These are phyloP conservation scores for Leersia perrieri DNA, from an alignment of 176 grass and related monocot species.

Conservation along the genomic window DNA sequence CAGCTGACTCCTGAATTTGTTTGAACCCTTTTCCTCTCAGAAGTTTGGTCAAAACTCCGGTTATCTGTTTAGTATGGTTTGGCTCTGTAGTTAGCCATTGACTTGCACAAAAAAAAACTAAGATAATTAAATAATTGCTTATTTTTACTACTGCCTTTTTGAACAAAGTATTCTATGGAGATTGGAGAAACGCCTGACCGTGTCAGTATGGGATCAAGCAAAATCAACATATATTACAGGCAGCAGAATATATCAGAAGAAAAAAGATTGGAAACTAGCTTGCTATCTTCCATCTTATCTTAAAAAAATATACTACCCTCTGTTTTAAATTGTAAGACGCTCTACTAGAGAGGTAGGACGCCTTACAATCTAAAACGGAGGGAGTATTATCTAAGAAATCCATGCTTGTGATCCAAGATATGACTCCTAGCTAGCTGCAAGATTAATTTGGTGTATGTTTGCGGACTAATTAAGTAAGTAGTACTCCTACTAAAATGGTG, in stretches of 20 bases:
- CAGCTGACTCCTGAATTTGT: background rate
- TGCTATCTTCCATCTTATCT: too few species aligned
- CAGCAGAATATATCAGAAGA: background rate
- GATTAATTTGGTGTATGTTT: conserved; percentile 5
- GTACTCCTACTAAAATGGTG: background rate
- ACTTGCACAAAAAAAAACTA: background rate
- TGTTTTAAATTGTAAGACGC: too few species aligned
- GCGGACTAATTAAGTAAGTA: background rate
- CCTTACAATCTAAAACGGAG: background rate
- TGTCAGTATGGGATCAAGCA: conserved; percentile 1
- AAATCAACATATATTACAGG: background rate
- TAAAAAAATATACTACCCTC: too few species aligned
- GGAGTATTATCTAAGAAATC: background rate
- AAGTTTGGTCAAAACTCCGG: conserved; percentile 15
- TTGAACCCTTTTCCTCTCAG: background rate
- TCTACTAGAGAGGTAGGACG: too few species aligned
- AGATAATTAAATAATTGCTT: background rate
- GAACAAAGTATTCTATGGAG: background rate
- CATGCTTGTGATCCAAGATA: conserved; percentile 24
- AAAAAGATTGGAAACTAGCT: background rate
- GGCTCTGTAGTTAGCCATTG: background rate
- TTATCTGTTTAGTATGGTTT: background rate
- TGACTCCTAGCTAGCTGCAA: background rate
- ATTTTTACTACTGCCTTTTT: background rate
- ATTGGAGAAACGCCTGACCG: background rate